These are phyloP conservation scores for Ampelocalamus luodianensis DNA, from an alignment of 176 grass and related monocot genomes.

Conservation along the genomic window DNA sequence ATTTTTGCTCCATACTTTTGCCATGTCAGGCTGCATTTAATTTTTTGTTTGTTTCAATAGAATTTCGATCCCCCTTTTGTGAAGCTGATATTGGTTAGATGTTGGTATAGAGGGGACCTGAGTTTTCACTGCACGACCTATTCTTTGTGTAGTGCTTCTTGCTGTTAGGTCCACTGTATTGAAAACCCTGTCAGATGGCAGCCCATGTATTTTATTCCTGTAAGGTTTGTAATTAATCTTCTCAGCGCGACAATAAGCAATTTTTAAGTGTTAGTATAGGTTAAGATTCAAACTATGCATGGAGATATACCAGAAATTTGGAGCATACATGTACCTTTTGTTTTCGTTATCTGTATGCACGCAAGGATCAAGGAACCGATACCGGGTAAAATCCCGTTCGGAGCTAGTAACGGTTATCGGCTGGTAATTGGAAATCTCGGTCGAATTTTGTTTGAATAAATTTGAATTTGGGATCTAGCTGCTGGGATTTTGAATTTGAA, in stretches of 20 bases:
- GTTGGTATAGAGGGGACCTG: constrained; percentile 45
- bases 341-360: neutral
- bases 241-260: constrained; percentile 21
- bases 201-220: constrained; percentile 51
- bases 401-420: too few relatives aligned
- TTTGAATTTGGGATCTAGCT: too few relatives aligned
- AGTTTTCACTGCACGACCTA: constrained; percentile 41
- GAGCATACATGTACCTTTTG: neutral
- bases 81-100: constrained; percentile 46
- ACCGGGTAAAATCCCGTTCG: too few relatives aligned
- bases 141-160: constrained; percentile 48
- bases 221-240: constrained; percentile 75
- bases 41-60: constrained; percentile 36
- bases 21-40: constrained; percentile 20
- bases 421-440: too few relatives aligned
- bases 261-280: constrained; percentile 47
- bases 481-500: too few relatives aligned
- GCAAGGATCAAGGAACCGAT: too few relatives aligned
- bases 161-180: constrained; percentile 42
- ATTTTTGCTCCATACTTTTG: constrained; percentile 36
- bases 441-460: too few relatives aligned
- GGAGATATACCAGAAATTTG: neutral
- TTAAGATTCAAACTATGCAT: constrained; percentile 24
- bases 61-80: constrained; percentile 15
- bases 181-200: constrained; percentile 47